Conservation (phyloP, 805 yeast species). For the Candida manassasensis region DNA sequence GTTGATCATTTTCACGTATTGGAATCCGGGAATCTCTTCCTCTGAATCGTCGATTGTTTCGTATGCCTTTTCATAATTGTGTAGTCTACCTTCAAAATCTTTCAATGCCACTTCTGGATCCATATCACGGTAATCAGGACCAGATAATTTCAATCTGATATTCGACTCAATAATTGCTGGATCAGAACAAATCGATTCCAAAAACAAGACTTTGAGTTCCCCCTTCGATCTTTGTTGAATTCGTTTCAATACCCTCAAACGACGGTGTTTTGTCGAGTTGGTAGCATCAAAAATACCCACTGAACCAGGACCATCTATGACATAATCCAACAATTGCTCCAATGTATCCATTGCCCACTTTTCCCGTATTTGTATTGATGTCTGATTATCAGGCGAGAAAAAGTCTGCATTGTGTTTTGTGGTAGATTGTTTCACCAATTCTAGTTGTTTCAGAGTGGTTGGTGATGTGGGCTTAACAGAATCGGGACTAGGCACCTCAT, state of each 20-base stretch:
- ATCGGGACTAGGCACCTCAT: slow-evolving; percentile 15
- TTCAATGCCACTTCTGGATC: slow-evolving; percentile 72
- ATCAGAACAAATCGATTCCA: slow-evolving; percentile 87
- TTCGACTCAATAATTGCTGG: slow-evolving; percentile 74
- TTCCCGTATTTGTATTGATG: slow-evolving; percentile 66
- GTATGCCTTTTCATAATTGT: slow-evolving; percentile 83
- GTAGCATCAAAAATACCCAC: slow-evolving; percentile 92
- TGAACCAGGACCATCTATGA: slow-evolving; percentile 75
- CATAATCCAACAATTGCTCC: slow-evolving; percentile 75
- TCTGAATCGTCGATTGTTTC: slow-evolving; percentile 84
- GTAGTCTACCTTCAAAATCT: slow-evolving; percentile 77
- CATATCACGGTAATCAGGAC: slow-evolving; percentile 89
- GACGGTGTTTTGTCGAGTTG: slow-evolving; percentile 64
- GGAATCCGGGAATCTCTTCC: slow-evolving; percentile 63
- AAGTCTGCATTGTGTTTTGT: slow-evolving; percentile 72
- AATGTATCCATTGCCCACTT: slow-evolving; percentile 96
- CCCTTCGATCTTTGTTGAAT: slow-evolving; percentile 54
- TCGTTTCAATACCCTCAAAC: slow-evolving; percentile 52
- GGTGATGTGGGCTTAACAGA: slow-evolving; percentile 6
- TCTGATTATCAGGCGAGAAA: slow-evolving; percentile 73
- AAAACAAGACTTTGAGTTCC: slow-evolving; percentile 69
- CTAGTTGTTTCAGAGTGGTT: slow-evolving; percentile 1
- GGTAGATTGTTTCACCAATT: slow-evolving; percentile 3
- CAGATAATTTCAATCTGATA: slow-evolving; percentile 77
- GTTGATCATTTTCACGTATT: slow-evolving; percentile 91